These are phyloP conservation scores for Neurospora hispaniola DNA, from an alignment of 495 filamentous ascomycete genomes.

Conservation along the genomic window DNA sequence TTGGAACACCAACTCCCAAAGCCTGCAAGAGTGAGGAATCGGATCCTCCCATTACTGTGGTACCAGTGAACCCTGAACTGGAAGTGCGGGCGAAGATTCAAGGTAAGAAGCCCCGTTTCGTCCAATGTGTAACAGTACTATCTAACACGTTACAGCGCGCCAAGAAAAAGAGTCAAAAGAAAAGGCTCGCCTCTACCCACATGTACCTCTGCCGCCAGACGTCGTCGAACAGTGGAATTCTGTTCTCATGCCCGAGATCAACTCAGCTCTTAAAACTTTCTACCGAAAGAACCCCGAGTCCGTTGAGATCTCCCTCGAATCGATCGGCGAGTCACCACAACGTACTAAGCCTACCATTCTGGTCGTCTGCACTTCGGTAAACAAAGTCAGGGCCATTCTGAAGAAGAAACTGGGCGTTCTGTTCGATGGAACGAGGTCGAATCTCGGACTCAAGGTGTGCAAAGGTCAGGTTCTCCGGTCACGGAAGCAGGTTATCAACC, in stretches of 20 bases:
- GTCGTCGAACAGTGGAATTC: conserved; percentile 61
- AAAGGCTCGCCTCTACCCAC: conserved; percentile 40
- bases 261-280: conserved; percentile 46
- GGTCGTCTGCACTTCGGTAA: conserved; percentile 63
- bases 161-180: too few relatives aligned
- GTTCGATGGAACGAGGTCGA: conserved; percentile 46
- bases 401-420: conserved; percentile 52
- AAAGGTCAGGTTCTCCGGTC: conserved; percentile 62
- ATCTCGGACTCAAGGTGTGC: conserved; percentile 50
- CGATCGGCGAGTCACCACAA: conserved; percentile 56
- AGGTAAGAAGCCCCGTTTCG: conserved; percentile 1
- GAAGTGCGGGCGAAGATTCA: background rate
- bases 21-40: background rate
- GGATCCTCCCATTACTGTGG: background rate
- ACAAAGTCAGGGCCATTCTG: conserved; percentile 57
- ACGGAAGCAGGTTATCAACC: conserved; percentile 30
- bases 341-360: conserved; percentile 61
- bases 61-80: background rate
- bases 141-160: too few relatives aligned
- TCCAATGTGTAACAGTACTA: background rate
- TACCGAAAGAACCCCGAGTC: conserved; percentile 60
- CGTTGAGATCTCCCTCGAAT: conserved; percentile 63
- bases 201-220: conserved; percentile 45
- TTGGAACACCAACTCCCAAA: background rate
- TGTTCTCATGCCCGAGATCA: conserved; percentile 58